Conservation (phyloP, 176 grass and related monocot species). For the Oryza nivara region DNA sequence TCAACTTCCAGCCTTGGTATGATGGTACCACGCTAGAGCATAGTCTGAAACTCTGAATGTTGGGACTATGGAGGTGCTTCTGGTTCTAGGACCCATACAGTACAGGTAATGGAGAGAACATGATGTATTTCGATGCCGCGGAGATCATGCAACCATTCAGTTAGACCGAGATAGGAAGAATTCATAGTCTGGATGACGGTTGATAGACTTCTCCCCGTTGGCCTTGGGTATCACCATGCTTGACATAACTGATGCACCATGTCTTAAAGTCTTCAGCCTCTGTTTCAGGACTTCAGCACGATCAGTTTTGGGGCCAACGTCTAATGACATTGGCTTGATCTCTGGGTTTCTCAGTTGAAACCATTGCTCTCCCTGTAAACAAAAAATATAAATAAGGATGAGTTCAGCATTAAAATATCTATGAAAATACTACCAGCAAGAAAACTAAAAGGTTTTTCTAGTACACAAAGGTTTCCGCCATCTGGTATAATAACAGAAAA, state of each 20-base stretch:
- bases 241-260: conserved; percentile 40
- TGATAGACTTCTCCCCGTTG: conserved; percentile 9
- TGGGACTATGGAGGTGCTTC: not conserved
- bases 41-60: not conserved
- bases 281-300: conserved; percentile 38
- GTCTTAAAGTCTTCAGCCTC: conserved; percentile 41
- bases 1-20: not conserved
- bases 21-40: not conserved
- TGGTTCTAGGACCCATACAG: not conserved
- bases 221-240: conserved; percentile 33
- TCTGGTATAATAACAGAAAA: not conserved
- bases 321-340: not conserved
- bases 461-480: not conserved
- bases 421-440: not conserved
- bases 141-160: not conserved
- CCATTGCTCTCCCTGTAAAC: conserved; percentile 51
- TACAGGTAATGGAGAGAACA: not conserved
- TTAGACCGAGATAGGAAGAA: conserved; percentile 45
- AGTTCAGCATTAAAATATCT: not conserved
- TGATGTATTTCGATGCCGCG: not conserved
- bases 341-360: conserved; percentile 21
- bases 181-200: conserved; percentile 46
- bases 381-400: not conserved
- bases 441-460: not conserved
- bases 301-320: not conserved